A percentile compares a stretch with the other conserved stretches of the same genome.
phyloP scores from a whole-genome alignment of 73 alveolate species.

The Paraurostyla sp. region DNA sequence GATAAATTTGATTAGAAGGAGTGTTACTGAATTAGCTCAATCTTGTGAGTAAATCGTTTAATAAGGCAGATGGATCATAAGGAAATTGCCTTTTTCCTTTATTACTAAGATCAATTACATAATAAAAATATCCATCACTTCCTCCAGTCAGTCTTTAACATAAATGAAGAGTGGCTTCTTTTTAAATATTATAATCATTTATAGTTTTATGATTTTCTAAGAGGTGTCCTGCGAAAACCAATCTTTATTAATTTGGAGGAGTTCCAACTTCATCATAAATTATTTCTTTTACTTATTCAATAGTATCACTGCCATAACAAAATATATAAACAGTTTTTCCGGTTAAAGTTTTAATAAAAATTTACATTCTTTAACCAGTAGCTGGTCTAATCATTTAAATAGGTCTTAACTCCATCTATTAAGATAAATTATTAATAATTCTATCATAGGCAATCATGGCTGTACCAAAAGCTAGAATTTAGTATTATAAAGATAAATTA shows the following conservation, averaged over 20 bases:
- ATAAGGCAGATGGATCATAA: too few relatives aligned
- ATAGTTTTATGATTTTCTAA: too few relatives aligned
- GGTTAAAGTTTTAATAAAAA: conserved; percentile 63
- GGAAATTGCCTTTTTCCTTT: too few relatives aligned
- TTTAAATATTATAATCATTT: too few relatives aligned
- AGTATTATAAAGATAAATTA: background rate
- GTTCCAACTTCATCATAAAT: conserved; percentile 88
- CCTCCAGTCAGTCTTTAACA: too few relatives aligned
- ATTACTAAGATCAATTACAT: too few relatives aligned
- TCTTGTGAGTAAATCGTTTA: too few relatives aligned
- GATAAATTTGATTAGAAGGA: too few relatives aligned
- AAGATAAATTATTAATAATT: background rate
- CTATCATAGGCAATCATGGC: conserved; percentile 10
- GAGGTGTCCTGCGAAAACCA: conserved; percentile 85
- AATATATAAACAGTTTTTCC: conserved; percentile 73
- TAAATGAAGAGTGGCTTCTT: too few relatives aligned
- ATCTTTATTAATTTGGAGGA: conserved; percentile 88
- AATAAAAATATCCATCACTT: too few relatives aligned
- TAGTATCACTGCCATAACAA: conserved; percentile 31
- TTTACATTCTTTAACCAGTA: background rate
- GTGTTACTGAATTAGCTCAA: too few relatives aligned
- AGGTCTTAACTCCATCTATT: background rate
- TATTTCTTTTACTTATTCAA: conserved; percentile 64
- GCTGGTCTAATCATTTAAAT: background rate
- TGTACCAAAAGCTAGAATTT: background rate